These are phyloP conservation scores for Neurospora tetraspora DNA, from an alignment of 495 filamentous ascomycete genomes.

Conservation along the genomic window DNA sequence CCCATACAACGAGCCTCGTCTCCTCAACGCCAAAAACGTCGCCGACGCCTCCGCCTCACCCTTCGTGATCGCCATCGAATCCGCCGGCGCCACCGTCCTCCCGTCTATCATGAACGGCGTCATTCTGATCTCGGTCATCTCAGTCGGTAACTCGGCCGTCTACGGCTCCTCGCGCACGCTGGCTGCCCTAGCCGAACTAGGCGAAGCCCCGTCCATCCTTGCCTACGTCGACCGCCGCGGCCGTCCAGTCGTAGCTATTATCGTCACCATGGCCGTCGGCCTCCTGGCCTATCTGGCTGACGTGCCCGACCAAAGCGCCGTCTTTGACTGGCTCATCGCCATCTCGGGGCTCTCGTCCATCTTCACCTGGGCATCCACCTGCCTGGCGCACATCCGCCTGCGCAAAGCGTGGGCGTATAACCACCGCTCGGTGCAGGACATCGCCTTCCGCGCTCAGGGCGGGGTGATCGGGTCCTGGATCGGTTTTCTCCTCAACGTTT, in stretches of 20 bases:
- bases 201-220: slow-evolving; percentile 67
- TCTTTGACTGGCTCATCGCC: slow-evolving; percentile 84
- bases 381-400: slow-evolving; percentile 83
- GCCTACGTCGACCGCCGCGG: slow-evolving; percentile 78
- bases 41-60: slow-evolving; percentile 69
- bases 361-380: slow-evolving; percentile 92
- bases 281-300: slow-evolving; percentile 72
- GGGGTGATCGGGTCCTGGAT: slow-evolving; percentile 80
- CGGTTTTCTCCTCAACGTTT: slow-evolving; percentile 65
- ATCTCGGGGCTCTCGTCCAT: slow-evolving; percentile 81
- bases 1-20: slow-evolving; percentile 52
- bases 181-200: slow-evolving; percentile 76
- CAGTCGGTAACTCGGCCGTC: slow-evolving; percentile 79
- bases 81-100: slow-evolving; percentile 64
- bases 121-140: slow-evolving; percentile 80
- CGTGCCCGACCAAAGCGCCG: slow-evolving; percentile 44
- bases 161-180: slow-evolving; percentile 85
- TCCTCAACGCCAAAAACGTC: slow-evolving; percentile 42
- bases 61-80: slow-evolving; percentile 79
- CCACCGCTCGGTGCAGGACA: slow-evolving; percentile 62
- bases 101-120: slow-evolving; percentile 85
- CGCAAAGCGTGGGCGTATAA: slow-evolving; percentile 66
- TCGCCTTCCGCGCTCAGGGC: slow-evolving; percentile 73
- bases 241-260: slow-evolving; percentile 66
- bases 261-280: slow-evolving; percentile 58